Base-by-base conservation (phyloP, 768 basidiomycete species). In the Scleroderma citrinum region DNA sequence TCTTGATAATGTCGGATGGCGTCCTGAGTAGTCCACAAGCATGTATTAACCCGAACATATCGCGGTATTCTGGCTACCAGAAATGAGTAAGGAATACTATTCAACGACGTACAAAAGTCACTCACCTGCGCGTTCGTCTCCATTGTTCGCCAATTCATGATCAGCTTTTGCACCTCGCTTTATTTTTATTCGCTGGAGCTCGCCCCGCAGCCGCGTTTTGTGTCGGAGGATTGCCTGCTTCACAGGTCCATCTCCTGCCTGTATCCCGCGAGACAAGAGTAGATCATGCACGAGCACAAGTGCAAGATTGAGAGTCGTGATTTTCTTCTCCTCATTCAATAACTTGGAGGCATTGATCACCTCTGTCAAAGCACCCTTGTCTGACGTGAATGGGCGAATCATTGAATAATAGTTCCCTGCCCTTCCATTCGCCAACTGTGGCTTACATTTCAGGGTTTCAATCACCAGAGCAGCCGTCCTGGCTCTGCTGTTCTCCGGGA, bases 391-490 rank as follows among this genome's bases (percentile, higher is more conserved):
- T 6, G 6, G 8, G 13, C 14, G 30, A 19, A 44, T 59, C 42
- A n/a, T n/a, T n/a, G n/a, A n/a, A n/a, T n/a, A 66, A 44, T 23
- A 44, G 36, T 32, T 53, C 43, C 6, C 6, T 38, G 30, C 31
- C 16, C 30, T n/a, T 17, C 29, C 34, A 38, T 26, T 37, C 19
- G 30, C 20, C n/a, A 24, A 34, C 24, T 39, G 7, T 24, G 38
- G 53, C 82, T 74, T 69, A 95, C 94, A 97, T 78, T 96, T 97
- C 41, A 98, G 71, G 0, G 92, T 95, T 71, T 96, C 91, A 47
- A 98, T 93, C 29, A 97, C 83, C 32, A 96, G 80, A 8, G 90
- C 90, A 30, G 89, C 78, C 5, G 83, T 85, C 46, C 91, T 76
- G 61, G 87, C 88, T 60, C 85, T 77, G 56, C 78, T 76, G 67